Evolutionary conservation across 108 stramenopile species (phyloP).

Genomic region (Cyclotella atomus): DNA sequence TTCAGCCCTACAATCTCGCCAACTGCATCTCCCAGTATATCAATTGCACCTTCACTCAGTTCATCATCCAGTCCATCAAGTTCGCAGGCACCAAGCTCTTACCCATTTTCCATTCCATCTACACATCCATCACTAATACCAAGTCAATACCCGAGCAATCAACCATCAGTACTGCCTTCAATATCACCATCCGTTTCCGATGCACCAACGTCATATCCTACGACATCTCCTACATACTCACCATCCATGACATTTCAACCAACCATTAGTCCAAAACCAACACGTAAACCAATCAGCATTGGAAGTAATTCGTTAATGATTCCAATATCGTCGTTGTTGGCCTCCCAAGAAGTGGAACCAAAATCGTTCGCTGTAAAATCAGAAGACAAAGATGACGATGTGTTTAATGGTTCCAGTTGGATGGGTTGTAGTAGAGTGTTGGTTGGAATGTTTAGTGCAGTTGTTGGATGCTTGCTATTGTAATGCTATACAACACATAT

Average conservation of each 20-base stretch:
- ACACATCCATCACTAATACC: neutral
- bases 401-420: neutral
- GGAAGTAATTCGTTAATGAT: conserved; percentile 10
- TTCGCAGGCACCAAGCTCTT: no score
- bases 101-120: neutral
- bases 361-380: neutral
- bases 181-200: no score
- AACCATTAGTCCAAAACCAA: neutral
- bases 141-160: neutral
- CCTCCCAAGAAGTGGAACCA: neutral
- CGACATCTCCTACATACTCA: no score
- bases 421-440: neutral
- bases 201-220: no score
- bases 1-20: neutral
- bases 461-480: neutral
- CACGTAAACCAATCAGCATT: neutral
- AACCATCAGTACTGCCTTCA: neutral
- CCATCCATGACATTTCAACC: neutral
- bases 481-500: neutral
- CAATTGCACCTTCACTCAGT: neutral
- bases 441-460: neutral
- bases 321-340: conserved; percentile 3
- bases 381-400: neutral
- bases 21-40: neutral
- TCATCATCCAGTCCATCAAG: neutral